Evolutionary conservation across 805 yeast species (phyloP), one percentile per base, ranked within the genome.

Genomic region (Lipomyces sp.): DNA sequence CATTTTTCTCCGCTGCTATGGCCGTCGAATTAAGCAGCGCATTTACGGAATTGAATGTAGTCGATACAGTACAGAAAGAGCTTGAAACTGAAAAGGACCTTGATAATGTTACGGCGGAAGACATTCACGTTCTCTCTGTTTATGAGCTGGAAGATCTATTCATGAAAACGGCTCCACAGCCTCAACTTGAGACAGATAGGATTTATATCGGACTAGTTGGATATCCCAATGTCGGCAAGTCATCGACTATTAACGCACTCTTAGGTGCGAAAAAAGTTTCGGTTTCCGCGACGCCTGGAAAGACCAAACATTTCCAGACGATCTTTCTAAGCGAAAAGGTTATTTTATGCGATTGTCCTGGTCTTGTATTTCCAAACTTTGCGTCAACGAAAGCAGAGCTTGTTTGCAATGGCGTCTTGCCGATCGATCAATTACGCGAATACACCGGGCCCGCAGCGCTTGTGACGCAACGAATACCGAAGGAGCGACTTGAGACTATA

Each of bases 261-360:
- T 93, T 91, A 40, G 98, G 98, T 13, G 82, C 97, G 18, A 93
- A 93, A 65, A 90, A 87, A 68, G 99, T 93, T n/a, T 89, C 97
- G 1, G 99, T 93, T 34, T 91, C 98, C 2, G 77, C 98, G 1
- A 93, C 98, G 1, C 99, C 99, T 13, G 99, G 99, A 73, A 93
- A 93, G 68, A 93, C 99, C 13, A 93, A 93, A 68, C 99, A 93
- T 75, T 93, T 93, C 77, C 99, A 93, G 74, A 93, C 99, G 1
- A 90, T 93, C 55, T 79, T 81, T 65, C 76, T 93, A 39, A 81
- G 96, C 0, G 86, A 84, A 45, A 77, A 84, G 33, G 93, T 93
- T 2, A 76, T 89, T 60, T 74, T 93, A 46, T 93, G 98, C 71
- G 99, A 93, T 76, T 93, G 99, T 75, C 99, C 99, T 1, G 99